Base-by-base conservation (phyloP, 2,329 filamentous ascomycete genomes). In the Rosellinia necatrix region DNA sequence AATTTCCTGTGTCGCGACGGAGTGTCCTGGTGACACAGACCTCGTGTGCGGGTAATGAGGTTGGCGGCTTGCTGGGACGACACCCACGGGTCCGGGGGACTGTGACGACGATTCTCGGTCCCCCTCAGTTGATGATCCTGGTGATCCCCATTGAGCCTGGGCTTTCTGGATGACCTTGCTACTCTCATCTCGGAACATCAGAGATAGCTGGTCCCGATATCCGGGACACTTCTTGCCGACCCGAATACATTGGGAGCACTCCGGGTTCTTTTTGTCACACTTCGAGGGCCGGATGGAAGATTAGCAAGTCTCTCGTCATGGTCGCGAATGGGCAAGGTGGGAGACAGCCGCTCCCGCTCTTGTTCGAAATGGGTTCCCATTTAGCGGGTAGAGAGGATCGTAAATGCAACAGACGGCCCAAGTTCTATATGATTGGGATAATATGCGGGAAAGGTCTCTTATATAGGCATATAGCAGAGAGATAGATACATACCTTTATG, bases 131-230 rank as follows among this genome's bases (percentile, higher is more conserved):
- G 70, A 65, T 21, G 71, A 71, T 21, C 56, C 62, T 63, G 65
- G 62, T 54, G 62, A 72, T 53, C 75, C 77, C 78, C 75, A 81
- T 70, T 76, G 79, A 22, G 78, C 80, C 52, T 82, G 79, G 17
- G 80, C 80, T 66, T 84, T 86, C 59, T 78, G 78, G 22, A 83
- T 81, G 41, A 87, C 83, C 64, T 85, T 82, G 63, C 76, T 81
- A 64, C 81, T 87, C 71, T 88, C 84, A 72, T 88, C 84, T 32
- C 84, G 82, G 67, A 88, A 88, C 79, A 87, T 82, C 54, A 87
- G 74, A 27, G 83, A 84, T 29, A 87, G 72, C 68, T 85, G 82
- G 60, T 87, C 84, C 62, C 85, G 78, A 64, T 88, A 87, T 6
- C 85, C 85, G 17, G 84, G 82, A 63, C 85, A 88, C 64, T 75